Evolutionary conservation across 139 green algal genomes (phyloP).

Genomic region (Tetradesmus lagerheimii): DNA sequence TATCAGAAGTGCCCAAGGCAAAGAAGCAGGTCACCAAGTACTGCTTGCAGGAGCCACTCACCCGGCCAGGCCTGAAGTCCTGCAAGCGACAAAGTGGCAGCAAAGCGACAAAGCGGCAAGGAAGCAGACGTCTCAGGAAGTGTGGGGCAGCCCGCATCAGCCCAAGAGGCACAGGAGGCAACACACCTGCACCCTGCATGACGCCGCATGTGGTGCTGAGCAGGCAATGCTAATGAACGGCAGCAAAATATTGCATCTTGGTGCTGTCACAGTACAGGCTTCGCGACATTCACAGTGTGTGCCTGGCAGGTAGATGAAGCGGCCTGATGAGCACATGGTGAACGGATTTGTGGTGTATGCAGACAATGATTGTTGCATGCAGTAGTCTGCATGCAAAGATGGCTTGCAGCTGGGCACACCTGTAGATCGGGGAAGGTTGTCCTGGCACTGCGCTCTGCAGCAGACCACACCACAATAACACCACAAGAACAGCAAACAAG

Average conservation of each 20-base stretch:
- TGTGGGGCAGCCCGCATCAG: neutral
- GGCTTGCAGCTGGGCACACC: neutral
- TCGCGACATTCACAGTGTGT: too few relatives aligned
- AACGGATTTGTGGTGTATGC: too few relatives aligned
- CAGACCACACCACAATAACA: neutral
- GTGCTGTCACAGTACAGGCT: too few relatives aligned
- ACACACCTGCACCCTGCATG: neutral
- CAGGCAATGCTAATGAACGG: neutral
- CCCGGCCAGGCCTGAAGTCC: constrained; percentile 78
- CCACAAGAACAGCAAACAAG: neutral
- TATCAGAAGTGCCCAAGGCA: too few relatives aligned
- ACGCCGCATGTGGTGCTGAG: neutral
- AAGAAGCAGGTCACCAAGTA: too few relatives aligned
- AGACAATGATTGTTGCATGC: too few relatives aligned
- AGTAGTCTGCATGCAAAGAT: too few relatives aligned
- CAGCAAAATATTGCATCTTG: neutral
- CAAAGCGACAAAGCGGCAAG: too few relatives aligned
- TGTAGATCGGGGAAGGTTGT: constrained; percentile 88
- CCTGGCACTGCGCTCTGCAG: constrained; percentile 66
- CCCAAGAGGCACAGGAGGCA: neutral
- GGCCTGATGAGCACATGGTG: too few relatives aligned
- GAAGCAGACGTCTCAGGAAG: neutral
- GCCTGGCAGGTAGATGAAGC: too few relatives aligned
- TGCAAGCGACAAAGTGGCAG: neutral
- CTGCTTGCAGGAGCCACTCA: constrained; percentile 13